These are phyloP conservation scores for Pichia kudriavzevii DNA, from an alignment of 1,139 yeast genomes.

Conservation along the genomic window DNA sequence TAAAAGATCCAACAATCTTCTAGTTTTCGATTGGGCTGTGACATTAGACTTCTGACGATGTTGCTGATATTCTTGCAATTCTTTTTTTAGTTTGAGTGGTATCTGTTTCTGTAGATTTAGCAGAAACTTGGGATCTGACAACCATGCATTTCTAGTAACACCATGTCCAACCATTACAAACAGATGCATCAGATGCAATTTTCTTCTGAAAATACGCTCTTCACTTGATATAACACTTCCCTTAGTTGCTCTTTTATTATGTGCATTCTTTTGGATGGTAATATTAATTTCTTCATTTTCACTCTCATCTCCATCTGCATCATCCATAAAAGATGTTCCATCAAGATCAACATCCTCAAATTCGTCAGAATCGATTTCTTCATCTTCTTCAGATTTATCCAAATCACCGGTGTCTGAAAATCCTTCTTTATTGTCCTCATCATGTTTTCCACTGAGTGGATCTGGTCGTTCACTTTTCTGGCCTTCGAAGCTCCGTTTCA, in stretches of 20 bases:
- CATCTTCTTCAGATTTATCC: conserved; percentile 17
- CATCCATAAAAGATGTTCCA: conserved; percentile 6
- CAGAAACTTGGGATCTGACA: conserved; percentile 32
- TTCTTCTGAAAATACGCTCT: conserved; percentile 45
- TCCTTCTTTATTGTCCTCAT: conserved; percentile 1
- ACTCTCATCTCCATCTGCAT: conserved; percentile 7
- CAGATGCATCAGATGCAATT: conserved; percentile 55
- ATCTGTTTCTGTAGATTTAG: conserved; percentile 36
- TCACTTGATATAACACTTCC: conserved; percentile 40
- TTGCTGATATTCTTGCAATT: conserved; percentile 27
- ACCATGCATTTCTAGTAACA: conserved; percentile 63
- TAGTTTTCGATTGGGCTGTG: conserved; percentile 44
- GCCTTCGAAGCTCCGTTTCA: conserved; percentile 2
- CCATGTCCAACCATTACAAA: conserved; percentile 60
- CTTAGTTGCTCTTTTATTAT: conserved; percentile 23
- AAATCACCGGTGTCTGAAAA: neutral
- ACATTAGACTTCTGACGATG: conserved; percentile 14
- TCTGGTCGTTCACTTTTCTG: neutral
- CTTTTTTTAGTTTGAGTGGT: conserved; percentile 36
- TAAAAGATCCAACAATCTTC: conserved; percentile 70
- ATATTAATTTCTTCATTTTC: conserved; percentile 20
- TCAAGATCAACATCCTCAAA: conserved; percentile 32
- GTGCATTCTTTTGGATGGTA: conserved; percentile 16
- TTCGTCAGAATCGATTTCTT: conserved; percentile 27
- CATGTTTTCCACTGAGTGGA: neutral